These are phyloP conservation scores for Podila verticillata DNA, from an alignment of 192 early-diverging fungal species.

Conservation along the genomic window DNA sequence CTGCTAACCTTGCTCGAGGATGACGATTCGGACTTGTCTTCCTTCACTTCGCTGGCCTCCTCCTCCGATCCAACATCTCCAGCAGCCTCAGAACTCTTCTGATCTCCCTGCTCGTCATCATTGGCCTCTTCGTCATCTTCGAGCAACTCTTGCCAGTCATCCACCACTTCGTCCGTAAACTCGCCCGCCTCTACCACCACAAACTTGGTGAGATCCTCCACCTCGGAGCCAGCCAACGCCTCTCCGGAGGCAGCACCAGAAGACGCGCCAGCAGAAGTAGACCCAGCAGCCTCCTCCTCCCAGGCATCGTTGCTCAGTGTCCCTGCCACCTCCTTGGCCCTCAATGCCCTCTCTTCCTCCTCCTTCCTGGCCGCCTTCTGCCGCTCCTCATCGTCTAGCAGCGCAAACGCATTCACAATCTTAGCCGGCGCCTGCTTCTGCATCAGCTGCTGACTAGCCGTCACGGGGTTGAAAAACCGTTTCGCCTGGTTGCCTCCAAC, in stretches of 20 bases:
- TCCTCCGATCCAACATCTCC: neutral
- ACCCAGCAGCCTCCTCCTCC: slow-evolving; percentile 30
- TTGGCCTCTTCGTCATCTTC: slow-evolving; percentile 23
- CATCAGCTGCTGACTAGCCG: slow-evolving; percentile 10
- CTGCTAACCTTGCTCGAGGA: slow-evolving; percentile 17
- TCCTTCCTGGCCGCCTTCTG: slow-evolving; percentile 38
- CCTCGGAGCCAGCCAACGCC: neutral
- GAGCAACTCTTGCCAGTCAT: slow-evolving; percentile 49
- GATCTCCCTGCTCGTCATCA: neutral
- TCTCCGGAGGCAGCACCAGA: neutral
- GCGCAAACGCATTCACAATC: slow-evolving; percentile 35
- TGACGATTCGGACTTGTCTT: neutral
- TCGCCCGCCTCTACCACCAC: slow-evolving; percentile 43
- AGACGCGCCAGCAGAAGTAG: neutral
- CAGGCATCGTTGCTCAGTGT: slow-evolving; percentile 45
- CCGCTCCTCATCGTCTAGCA: slow-evolving; percentile 44
- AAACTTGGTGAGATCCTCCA: slow-evolving; percentile 47
- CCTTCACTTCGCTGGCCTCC: neutral
- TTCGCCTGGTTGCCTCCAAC: slow-evolving; percentile 32
- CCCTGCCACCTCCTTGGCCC: slow-evolving; percentile 47
- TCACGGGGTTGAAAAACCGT: slow-evolving; percentile 32
- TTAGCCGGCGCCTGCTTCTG: slow-evolving; percentile 20
- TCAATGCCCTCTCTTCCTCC: slow-evolving; percentile 39
- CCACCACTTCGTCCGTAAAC: slow-evolving; percentile 46
- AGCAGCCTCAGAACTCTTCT: neutral